Percentiles rank a stretch among this genome's conserved stretches.
phyloP scores from a whole-genome alignment of 805 yeast genomes.

The Blastobotrys chiropterorum region DNA sequence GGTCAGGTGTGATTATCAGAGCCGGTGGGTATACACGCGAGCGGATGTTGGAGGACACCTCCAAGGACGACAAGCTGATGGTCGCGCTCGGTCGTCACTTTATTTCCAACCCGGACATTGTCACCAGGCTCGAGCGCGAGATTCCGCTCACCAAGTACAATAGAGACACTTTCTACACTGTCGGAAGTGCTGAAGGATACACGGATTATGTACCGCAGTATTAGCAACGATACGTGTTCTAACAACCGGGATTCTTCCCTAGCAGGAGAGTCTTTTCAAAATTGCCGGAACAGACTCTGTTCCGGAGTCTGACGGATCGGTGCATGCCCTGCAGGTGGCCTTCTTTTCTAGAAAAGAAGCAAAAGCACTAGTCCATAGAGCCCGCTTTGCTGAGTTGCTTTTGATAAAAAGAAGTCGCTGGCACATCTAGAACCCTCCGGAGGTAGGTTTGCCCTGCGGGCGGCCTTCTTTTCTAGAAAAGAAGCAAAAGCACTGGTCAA shows the following conservation, averaged over 20 bases:
- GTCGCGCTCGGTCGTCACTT: slow-evolving; percentile 44
- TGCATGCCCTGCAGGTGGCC: not conserved
- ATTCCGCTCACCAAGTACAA: slow-evolving; percentile 39
- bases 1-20: slow-evolving; percentile 41
- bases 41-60: slow-evolving; percentile 19
- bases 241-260: no score
- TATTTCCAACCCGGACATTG: slow-evolving; percentile 52
- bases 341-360: not conserved
- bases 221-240: no score
- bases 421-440: no score
- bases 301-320: no score
- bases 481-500: no score
- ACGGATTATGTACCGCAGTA: no score
- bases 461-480: no score
- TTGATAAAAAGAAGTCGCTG: no score
- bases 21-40: slow-evolving; percentile 32
- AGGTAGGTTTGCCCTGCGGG: no score
- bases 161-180: slow-evolving; percentile 41
- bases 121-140: slow-evolving; percentile 37
- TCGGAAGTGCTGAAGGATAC: slow-evolving; percentile 5
- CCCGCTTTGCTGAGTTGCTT: no score
- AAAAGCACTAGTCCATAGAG: not conserved
- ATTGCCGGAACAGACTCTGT: not conserved
- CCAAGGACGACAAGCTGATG: slow-evolving; percentile 19
- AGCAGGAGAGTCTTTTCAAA: not conserved